Evolutionary conservation across 768 basidiomycete species (phyloP).

Genomic region (Austroboletus festivus): DNA sequence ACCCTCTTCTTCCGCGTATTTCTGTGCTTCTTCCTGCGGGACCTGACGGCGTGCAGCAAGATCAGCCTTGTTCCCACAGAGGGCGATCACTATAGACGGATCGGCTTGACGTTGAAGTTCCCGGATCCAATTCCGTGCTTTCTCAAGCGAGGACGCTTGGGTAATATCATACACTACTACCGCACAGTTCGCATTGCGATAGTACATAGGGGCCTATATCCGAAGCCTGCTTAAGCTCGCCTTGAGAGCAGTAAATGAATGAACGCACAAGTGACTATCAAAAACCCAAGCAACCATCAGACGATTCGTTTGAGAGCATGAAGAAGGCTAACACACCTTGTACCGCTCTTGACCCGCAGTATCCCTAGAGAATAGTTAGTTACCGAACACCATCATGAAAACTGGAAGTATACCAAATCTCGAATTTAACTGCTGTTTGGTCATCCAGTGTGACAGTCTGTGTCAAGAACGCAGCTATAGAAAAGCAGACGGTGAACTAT

Average conservation of each 20-base stretch:
- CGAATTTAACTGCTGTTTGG: slow-evolving; percentile 92
- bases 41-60: slow-evolving; percentile 86
- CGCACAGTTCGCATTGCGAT: slow-evolving; percentile 96
- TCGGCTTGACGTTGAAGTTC: slow-evolving; percentile 98
- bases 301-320: neutral
- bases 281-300: neutral
- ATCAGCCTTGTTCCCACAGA: slow-evolving; percentile 97
- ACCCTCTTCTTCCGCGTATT: slow-evolving; percentile 93
- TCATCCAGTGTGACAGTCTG: slow-evolving; percentile 94
- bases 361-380: slow-evolving; percentile 54
- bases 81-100: slow-evolving; percentile 97
- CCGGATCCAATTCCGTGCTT: slow-evolving; percentile 99
- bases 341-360: slow-evolving; percentile 95
- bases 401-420: slow-evolving; percentile 75
- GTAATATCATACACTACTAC: slow-evolving; percentile 99
- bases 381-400: neutral
- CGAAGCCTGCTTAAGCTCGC: slow-evolving; percentile 4
- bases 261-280: slow-evolving; percentile 59
- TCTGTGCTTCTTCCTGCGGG: slow-evolving; percentile 90
- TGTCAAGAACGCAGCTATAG: slow-evolving; percentile 84
- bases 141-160: slow-evolving; percentile 92
- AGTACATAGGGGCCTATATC: slow-evolving; percentile 77
- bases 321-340: slow-evolving; percentile 50
- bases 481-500: slow-evolving; percentile 87
- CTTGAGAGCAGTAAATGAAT: slow-evolving; percentile 78